A percentile compares a stretch with the other conserved stretches of the same genome.
Evolutionary conservation across 2,329 filamentous ascomycete genomes (phyloP).

Genomic region (Diatrype stigma): DNA sequence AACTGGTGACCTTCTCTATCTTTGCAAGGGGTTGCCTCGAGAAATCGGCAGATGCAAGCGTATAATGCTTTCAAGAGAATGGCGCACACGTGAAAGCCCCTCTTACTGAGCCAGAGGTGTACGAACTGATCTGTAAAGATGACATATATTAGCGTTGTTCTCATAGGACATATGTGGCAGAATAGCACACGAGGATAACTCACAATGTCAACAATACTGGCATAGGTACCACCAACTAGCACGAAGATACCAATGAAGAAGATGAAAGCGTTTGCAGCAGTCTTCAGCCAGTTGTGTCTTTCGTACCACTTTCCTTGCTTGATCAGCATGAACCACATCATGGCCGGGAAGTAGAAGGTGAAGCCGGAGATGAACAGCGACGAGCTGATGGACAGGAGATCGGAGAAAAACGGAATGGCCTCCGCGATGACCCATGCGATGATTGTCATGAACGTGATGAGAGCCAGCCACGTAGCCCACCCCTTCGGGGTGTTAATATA

Average conservation of each 20-base stretch:
- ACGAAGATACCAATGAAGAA: slow-evolving; percentile 28
- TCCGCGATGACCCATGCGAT: slow-evolving; percentile 68
- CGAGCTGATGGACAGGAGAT: slow-evolving; percentile 55
- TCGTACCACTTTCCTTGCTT: slow-evolving; percentile 24
- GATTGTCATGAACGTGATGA: slow-evolving; percentile 56
- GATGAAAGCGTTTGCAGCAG: slow-evolving; percentile 17
- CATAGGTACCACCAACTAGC: slow-evolving; percentile 29
- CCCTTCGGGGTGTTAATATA: slow-evolving; percentile 31
- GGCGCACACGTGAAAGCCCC: neutral
- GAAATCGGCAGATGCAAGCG: too few relatives aligned
- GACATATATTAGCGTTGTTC: too few relatives aligned
- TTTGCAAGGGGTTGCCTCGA: too few relatives aligned
- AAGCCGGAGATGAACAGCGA: slow-evolving; percentile 49
- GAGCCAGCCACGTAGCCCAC: slow-evolving; percentile 49
- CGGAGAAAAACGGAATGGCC: slow-evolving; percentile 68
- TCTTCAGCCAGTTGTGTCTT: slow-evolving; percentile 22
- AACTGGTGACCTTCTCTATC: too few relatives aligned
- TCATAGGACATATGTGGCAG: neutral
- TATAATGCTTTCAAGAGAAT: neutral
- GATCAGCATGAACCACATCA: slow-evolving; percentile 32
- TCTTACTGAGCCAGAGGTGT: neutral
- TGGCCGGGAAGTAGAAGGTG: slow-evolving; percentile 31
- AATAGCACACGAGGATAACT: slow-evolving; percentile 10
- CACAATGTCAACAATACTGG: slow-evolving; percentile 29
- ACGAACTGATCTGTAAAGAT: neutral